These are phyloP conservation scores for Phytophthora vignae DNA, from an alignment of 352 stramenopile genomes.

Conservation along the genomic window DNA sequence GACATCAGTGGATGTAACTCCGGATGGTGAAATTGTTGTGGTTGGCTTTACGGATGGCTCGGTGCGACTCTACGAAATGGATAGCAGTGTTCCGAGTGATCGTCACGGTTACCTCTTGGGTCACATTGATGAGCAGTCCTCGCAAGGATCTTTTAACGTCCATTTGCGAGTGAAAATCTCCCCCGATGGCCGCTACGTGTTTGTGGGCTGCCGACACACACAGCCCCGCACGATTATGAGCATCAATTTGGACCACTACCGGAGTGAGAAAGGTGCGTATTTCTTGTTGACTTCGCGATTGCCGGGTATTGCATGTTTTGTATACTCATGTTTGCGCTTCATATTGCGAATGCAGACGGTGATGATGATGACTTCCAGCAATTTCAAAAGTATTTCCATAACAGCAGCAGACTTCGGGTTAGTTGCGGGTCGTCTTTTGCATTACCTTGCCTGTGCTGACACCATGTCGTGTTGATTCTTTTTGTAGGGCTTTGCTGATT, in stretches of 20 bases:
- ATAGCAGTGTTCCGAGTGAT: slow-evolving; percentile 85
- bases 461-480: neutral
- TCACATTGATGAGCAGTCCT: slow-evolving; percentile 83
- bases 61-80: slow-evolving; percentile 85
- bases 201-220: slow-evolving; percentile 74
- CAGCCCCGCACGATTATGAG: slow-evolving; percentile 79
- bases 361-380: slow-evolving; percentile 85
- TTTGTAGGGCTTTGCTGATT: slow-evolving; percentile 79
- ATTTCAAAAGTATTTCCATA: slow-evolving; percentile 79
- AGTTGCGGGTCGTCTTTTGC: slow-evolving; percentile 14
- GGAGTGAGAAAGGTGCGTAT: slow-evolving; percentile 78
- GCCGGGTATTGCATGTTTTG: neutral
- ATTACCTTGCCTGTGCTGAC: neutral
- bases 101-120: slow-evolving; percentile 82
- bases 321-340: slow-evolving; percentile 6
- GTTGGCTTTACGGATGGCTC: slow-evolving; percentile 84
- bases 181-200: slow-evolving; percentile 79
- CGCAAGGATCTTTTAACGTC: slow-evolving; percentile 51
- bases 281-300: neutral
- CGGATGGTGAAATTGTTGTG: slow-evolving; percentile 85
- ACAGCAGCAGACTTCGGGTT: slow-evolving; percentile 67
- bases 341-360: slow-evolving; percentile 49
- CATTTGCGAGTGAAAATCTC: slow-evolving; percentile 84
- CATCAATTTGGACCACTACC: slow-evolving; percentile 84
- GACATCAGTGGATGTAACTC: slow-evolving; percentile 78